phyloP scores from a whole-genome alignment of 23 red algal genomes.

The Porphyridium purpureum region DNA sequence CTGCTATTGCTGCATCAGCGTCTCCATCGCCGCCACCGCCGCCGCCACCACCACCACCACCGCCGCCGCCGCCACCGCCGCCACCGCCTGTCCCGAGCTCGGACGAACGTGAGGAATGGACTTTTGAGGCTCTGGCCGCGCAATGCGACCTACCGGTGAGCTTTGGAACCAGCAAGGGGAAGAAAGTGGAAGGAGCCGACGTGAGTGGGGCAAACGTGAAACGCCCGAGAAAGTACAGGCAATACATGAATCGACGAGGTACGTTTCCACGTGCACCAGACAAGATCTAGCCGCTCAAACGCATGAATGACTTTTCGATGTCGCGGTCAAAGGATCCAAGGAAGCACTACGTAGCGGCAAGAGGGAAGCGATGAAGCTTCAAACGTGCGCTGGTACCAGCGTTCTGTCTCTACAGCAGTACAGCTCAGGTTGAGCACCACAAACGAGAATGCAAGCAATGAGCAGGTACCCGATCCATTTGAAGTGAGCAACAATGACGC shows the following conservation, averaged over 20 bases:
- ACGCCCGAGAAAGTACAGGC: slow-evolving; percentile 39
- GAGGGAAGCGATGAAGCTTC: too few relatives aligned
- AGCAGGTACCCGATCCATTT: too few relatives aligned
- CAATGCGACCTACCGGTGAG: slow-evolving; percentile 4
- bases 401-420: too few relatives aligned
- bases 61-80: slow-evolving; percentile 36
- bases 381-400: too few relatives aligned
- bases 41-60: slow-evolving; percentile 7
- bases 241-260: slow-evolving; percentile 82
- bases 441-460: too few relatives aligned
- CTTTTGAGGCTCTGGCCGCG: background rate
- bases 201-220: slow-evolving; percentile 48
- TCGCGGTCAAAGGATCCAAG: too few relatives aligned
- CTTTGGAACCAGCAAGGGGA: slow-evolving; percentile 42
- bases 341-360: too few relatives aligned
- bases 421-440: too few relatives aligned
- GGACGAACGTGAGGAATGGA: slow-evolving; percentile 2
- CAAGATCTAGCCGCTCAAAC: slow-evolving; percentile 1
- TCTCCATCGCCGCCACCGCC: slow-evolving; percentile 30
- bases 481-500: too few relatives aligned
- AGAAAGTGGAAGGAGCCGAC: slow-evolving; percentile 46
- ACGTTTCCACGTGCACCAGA: slow-evolving; percentile 45
- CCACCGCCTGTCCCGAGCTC: slow-evolving; percentile 13
- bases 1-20: slow-evolving; percentile 7
- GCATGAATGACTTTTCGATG: too few relatives aligned